These are phyloP conservation scores for Magnaporthiopsis incrustans DNA, from an alignment of 2,329 filamentous ascomycete species.

Conservation along the genomic window DNA sequence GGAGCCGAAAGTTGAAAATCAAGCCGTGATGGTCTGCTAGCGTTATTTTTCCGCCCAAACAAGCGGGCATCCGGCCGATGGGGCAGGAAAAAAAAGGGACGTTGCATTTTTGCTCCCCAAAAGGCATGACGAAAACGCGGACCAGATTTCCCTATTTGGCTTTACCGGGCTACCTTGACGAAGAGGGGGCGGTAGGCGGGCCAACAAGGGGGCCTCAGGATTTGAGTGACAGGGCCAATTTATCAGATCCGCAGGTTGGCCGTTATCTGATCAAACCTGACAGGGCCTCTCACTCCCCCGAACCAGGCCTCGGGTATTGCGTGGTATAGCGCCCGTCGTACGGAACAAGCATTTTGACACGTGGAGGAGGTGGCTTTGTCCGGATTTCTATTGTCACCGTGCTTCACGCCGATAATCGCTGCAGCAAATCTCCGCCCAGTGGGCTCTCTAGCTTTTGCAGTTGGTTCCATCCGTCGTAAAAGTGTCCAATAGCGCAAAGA, in stretches of 20 bases:
- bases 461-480: too few relatives aligned
- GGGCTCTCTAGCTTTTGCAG: too few relatives aligned
- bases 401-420: too few relatives aligned
- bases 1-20: not conserved
- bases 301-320: not conserved
- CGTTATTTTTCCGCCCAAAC: too few relatives aligned
- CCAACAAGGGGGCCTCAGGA: not conserved
- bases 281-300: not conserved
- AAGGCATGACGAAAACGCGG: not conserved
- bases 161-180: too few relatives aligned
- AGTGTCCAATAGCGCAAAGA: too few relatives aligned
- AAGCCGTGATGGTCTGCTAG: too few relatives aligned
- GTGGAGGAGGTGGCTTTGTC: not conserved
- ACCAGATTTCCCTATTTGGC: not conserved
- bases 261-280: not conserved
- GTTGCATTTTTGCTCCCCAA: not conserved
- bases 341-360: not conserved
- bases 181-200: not conserved
- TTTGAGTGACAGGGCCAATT: not conserved
- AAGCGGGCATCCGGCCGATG: too few relatives aligned
- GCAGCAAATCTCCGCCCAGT: too few relatives aligned
- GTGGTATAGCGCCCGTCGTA: not conserved
- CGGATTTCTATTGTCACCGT: too few relatives aligned
- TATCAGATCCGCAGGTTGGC: not conserved
- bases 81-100: too few relatives aligned